Evolutionary conservation across 2,329 filamentous ascomycete species (phyloP).

Genomic region (Chaetomiaceae sp.): DNA sequence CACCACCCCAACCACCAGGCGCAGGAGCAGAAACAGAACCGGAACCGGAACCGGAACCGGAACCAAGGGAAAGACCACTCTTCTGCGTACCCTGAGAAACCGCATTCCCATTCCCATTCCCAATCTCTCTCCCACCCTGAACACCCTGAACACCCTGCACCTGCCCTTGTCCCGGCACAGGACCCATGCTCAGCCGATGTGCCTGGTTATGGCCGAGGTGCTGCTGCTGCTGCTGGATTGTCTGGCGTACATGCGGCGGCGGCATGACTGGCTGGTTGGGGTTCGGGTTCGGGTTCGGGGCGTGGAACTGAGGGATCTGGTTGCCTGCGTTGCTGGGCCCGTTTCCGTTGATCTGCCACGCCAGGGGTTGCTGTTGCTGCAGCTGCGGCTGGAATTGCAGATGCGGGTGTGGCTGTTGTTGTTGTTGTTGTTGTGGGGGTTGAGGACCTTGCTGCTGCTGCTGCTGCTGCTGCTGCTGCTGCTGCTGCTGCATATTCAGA

Average conservation of each 20-base stretch:
- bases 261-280: background rate
- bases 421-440: background rate
- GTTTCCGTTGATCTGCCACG: background rate
- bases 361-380: background rate
- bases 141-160: background rate
- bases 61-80: background rate
- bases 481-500: background rate
- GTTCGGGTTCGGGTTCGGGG: background rate
- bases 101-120: background rate
- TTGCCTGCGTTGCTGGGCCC: too few species aligned
- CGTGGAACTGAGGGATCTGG: background rate
- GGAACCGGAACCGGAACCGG: too few species aligned
- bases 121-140: background rate
- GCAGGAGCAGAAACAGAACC: too few species aligned
- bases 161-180: background rate
- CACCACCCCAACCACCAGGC: constrained; percentile 6
- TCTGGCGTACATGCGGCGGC: constrained; percentile 1
- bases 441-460: background rate
- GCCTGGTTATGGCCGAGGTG: background rate
- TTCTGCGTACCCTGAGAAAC: background rate
- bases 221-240: background rate
- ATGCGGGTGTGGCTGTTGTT: background rate
- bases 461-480: background rate
- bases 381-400: too few species aligned
- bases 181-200: background rate